Evolutionary conservation across 768 basidiomycete genomes (phyloP).

Genomic region (Lactifluus piperatus): DNA sequence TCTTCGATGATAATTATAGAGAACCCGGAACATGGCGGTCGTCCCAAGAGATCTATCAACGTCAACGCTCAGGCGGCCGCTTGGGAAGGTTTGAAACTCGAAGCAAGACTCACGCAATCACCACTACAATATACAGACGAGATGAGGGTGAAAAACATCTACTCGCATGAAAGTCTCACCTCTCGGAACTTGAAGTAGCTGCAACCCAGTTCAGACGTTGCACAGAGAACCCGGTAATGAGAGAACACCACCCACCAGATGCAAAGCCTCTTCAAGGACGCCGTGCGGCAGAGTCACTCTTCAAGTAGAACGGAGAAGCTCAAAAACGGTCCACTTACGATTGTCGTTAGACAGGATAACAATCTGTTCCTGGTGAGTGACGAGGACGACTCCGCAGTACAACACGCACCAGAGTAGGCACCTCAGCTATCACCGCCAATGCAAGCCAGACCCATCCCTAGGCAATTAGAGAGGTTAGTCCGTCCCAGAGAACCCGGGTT

Average conservation of each 20-base stretch:
- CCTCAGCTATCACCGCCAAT: constrained; percentile 2
- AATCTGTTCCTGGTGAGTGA: background rate
- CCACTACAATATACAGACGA: background rate
- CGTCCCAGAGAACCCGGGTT: background rate
- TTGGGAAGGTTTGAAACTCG: background rate
- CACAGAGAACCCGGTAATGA: background rate
- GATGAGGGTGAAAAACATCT: background rate
- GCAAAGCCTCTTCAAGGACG: background rate
- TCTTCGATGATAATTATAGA: background rate
- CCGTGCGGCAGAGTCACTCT: background rate
- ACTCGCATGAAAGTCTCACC: background rate
- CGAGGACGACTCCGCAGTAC: background rate
- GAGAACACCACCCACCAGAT: constrained; percentile 2
- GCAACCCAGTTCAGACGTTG: background rate
- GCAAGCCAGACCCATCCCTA: constrained; percentile 15
- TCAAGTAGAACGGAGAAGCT: background rate
- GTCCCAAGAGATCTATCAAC: background rate
- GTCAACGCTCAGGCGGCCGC: background rate
- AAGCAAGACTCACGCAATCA: constrained; percentile 5
- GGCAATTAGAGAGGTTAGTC: background rate
- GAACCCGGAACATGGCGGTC: background rate
- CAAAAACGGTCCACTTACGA: background rate
- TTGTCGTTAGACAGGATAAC: background rate
- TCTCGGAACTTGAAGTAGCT: constrained; percentile 9
- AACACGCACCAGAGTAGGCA: constrained; percentile 3